These are phyloP conservation scores for Ambrosiella beaveri DNA, from an alignment of 2,329 filamentous ascomycete species.

Conservation along the genomic window DNA sequence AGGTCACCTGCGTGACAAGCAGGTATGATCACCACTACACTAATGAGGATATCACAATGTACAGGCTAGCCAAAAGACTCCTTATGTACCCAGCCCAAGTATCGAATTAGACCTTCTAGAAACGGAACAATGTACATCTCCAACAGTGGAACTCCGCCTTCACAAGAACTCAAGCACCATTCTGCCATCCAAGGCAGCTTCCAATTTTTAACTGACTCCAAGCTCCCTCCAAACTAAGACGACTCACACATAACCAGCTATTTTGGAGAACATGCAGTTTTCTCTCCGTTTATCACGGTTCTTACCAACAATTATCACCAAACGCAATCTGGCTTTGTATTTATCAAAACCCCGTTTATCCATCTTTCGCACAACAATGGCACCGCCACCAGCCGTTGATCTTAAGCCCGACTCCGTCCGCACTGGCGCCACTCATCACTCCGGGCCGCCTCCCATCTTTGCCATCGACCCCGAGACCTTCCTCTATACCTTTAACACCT, in stretches of 20 bases:
- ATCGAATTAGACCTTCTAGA: not conserved
- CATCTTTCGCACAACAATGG: too few relatives aligned
- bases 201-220: not conserved
- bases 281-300: too few relatives aligned
- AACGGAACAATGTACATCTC: not conserved
- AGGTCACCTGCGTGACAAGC: slow-evolving; percentile 13
- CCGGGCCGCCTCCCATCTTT: not conserved
- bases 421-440: too few relatives aligned
- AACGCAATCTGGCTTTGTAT: too few relatives aligned
- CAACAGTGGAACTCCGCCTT: not conserved
- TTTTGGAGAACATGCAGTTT: too few relatives aligned
- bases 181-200: not conserved
- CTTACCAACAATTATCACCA: too few relatives aligned
- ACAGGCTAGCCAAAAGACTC: not conserved
- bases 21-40: slow-evolving; percentile 13
- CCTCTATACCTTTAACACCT: slow-evolving; percentile 4
- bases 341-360: too few relatives aligned
- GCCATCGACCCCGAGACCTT: slow-evolving; percentile 1
- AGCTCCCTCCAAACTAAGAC: not conserved
- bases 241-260: too few relatives aligned
- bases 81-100: not conserved
- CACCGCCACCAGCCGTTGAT: too few relatives aligned
- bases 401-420: too few relatives aligned
- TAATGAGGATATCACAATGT: slow-evolving; percentile 4
- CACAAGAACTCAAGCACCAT: not conserved